Evolutionary conservation across 257 asterid species (phyloP), one percentile per base, ranked within the genome.

Genomic region (Nicotiana sylvestris): DNA sequence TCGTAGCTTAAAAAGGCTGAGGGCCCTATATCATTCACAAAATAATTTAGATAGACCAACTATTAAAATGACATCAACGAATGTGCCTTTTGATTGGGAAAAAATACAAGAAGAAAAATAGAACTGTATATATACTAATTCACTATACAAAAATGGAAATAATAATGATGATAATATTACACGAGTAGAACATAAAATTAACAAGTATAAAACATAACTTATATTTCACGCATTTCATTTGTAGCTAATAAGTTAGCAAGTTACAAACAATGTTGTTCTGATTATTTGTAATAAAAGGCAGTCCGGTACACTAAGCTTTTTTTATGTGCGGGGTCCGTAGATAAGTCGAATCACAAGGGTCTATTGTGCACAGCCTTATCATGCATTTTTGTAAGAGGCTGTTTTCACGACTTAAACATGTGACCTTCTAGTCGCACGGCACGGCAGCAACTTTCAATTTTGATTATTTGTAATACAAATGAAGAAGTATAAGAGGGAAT

Each of bases 1-100:
- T 90, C 69, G 84, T 88, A 83, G 85, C 90, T 85, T 76, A 32
- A 88, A 88, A 89, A 82, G 86, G 84, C 25, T 57, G 84, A 86
- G 86, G 91, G 90, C 21, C 90, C 88, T 76, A 57, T 39, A 62
- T 13, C 82, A 66, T 66, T 17, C 27, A 57, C 64, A 17, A 57
- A 18, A 57, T 57, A 57, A 57, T 57, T 57, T 18, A 2, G 25
- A 66, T 66, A 57, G 5, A 66, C 46, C 49, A 66, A 66, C 21
- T 30, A 66, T 30, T 30, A n/a, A 32, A 66, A 66, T 32, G 16
- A 32, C 74, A 30, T n/a, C 46, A 66, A 66, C 5, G 43, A 66
- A 66, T 66, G n/a, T 66, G 72, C 9, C 46, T 66, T 56, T 66
- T 66, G 2, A 30, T 66, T 32, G 46, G 37, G 43, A 66, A 66